phyloP scores from a whole-genome alignment of 176 grass and related monocot genomes.

The Coix lacrymajobi region DNA sequence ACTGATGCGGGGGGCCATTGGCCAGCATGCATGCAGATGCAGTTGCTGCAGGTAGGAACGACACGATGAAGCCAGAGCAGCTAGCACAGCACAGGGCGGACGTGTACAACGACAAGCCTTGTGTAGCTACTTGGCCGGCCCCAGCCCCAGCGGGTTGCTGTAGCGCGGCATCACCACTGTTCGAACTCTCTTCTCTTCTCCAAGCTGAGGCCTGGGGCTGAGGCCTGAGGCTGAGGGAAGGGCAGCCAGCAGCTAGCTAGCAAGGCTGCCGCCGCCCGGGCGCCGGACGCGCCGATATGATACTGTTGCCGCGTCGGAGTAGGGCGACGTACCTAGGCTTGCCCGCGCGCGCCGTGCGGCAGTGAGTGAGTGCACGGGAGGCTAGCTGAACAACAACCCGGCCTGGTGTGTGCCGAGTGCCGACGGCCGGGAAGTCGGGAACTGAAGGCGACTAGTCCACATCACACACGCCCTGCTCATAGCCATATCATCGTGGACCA shows the following conservation, averaged over 20 bases:
- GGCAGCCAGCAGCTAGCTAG: background rate
- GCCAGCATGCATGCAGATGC: background rate
- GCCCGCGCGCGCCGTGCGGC: background rate
- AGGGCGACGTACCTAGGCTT: background rate
- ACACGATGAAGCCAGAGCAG: too few species aligned
- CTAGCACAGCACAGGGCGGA: background rate
- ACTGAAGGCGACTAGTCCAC: slow-evolving; percentile 7
- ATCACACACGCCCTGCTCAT: background rate
- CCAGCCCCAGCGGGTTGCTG: background rate
- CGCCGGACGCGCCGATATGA: background rate
- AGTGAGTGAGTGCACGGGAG: background rate
- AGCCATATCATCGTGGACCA: too few species aligned
- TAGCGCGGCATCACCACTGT: background rate
- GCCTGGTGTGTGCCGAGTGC: background rate
- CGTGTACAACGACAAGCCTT: background rate
- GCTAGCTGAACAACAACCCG: too few species aligned
- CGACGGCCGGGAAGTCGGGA: background rate
- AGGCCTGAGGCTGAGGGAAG: too few species aligned
- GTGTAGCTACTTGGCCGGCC: background rate
- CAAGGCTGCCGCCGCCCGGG: background rate
- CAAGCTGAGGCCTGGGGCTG: too few species aligned
- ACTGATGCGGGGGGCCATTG: background rate
- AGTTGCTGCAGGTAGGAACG: background rate
- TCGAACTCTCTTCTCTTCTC: background rate
- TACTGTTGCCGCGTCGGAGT: slow-evolving; percentile 22